A percentile compares a stretch with the other conserved stretches of the same genome.
These are phyloP conservation scores for Debaryomyces sp. DNA, from an alignment of 1,139 yeast genomes.

Conservation along the genomic window DNA sequence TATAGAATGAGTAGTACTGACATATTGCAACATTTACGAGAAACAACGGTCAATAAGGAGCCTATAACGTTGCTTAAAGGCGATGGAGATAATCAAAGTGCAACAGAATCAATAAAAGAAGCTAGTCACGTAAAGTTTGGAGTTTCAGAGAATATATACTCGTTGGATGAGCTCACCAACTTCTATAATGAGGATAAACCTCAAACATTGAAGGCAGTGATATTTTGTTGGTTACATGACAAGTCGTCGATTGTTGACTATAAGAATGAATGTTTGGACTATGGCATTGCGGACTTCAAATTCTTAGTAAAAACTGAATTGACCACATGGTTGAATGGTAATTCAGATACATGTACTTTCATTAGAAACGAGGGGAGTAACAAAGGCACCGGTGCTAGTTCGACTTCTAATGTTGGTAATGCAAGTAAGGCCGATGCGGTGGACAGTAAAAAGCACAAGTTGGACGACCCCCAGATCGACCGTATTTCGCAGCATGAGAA, in stretches of 20 bases:
- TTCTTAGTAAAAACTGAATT: conserved; percentile 87
- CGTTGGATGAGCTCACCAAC: conserved; percentile 53
- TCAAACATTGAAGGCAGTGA: conserved; percentile 62
- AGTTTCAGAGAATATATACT: conserved; percentile 20
- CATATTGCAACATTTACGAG: conserved; percentile 20
- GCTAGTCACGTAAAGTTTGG: conserved; percentile 42
- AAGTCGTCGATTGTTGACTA: conserved; percentile 84
- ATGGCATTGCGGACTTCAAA: conserved; percentile 69
- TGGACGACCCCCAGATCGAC: conserved; percentile 58
- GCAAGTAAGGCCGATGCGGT: conserved; percentile 14
- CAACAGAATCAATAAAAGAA: conserved; percentile 33
- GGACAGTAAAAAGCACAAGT: conserved; percentile 28
- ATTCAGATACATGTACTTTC: conserved; percentile 58
- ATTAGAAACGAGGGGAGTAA: conserved; percentile 28
- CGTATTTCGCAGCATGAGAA: conserved; percentile 63
- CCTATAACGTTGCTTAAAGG: conserved; percentile 27
- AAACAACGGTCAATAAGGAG: conserved; percentile 25
- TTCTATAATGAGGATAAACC: conserved; percentile 56
- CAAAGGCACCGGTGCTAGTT: conserved; percentile 7
- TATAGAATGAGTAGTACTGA: conserved; percentile 13
- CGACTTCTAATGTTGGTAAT: conserved; percentile 10
- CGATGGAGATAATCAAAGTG: conserved; percentile 19
- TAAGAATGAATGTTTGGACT: conserved; percentile 68
- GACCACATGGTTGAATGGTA: conserved; percentile 77
- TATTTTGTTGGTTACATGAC: conserved; percentile 79